Conservation (phyloP, 257 asterid species). For the Forsythia suspensa region DNA sequence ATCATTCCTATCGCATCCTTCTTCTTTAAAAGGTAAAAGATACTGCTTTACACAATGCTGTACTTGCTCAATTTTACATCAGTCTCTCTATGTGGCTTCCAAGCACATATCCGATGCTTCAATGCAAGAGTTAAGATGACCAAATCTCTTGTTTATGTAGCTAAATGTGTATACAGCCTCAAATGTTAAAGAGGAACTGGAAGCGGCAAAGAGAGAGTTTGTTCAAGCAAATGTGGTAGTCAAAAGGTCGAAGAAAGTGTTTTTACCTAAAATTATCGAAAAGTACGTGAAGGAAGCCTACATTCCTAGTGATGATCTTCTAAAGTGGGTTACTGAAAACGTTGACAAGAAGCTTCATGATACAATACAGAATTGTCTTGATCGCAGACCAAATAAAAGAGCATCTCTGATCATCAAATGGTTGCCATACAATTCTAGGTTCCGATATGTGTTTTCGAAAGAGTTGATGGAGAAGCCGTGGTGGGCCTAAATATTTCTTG, state of each 20-base stretch:
- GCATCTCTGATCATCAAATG: constrained; percentile 51
- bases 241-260: constrained; percentile 48
- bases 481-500: constrained; percentile 30
- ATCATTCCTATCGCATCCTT: neutral
- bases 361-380: constrained; percentile 43
- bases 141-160: constrained; percentile 26
- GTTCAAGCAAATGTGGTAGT: constrained; percentile 48
- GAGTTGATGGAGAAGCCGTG: constrained; percentile 49
- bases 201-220: constrained; percentile 54
- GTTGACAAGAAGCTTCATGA: constrained; percentile 49
- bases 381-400: constrained; percentile 29
- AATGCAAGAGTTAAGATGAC: neutral
- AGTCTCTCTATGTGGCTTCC: neutral
- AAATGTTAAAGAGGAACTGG: constrained; percentile 45
- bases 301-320: constrained; percentile 41
- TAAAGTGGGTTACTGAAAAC: constrained; percentile 44
- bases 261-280: constrained; percentile 48
- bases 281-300: constrained; percentile 53
- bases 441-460: constrained; percentile 48
- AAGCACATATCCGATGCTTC: neutral
- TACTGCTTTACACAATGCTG: neutral
- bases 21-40: neutral
- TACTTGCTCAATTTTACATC: neutral
- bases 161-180: constrained; percentile 55
- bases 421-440: constrained; percentile 56